Percentiles rank a stretch among this genome's conserved stretches.
Evolutionary conservation across 1,284 basidiomycete species (phyloP).

Genomic region (Cutaneotrichosporon sp.): DNA sequence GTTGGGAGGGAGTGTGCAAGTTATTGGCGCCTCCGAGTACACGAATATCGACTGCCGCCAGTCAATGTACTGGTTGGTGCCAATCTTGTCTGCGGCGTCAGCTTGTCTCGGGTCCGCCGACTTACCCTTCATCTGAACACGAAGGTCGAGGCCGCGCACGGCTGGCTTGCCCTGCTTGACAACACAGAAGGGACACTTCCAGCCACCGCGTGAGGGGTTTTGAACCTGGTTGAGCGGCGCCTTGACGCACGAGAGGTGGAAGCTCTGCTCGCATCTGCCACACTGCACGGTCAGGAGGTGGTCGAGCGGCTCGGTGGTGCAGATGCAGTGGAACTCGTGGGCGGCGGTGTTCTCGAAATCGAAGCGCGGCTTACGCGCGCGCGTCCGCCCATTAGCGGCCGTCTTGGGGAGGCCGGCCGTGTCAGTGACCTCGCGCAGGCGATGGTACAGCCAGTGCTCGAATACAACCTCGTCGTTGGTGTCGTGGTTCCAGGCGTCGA

Average conservation of each 20-base stretch:
- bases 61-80: conserved; percentile 43
- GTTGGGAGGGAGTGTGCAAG: conserved; percentile 18
- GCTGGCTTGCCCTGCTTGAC: conserved; percentile 42
- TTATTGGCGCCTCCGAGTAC: conserved; percentile 32
- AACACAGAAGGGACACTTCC: conserved; percentile 49
- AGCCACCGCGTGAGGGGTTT: conserved; percentile 19
- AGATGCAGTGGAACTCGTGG: conserved; percentile 40
- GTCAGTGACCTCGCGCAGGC: conserved; percentile 23
- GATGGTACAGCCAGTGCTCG: conserved; percentile 37
- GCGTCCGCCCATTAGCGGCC: conserved; percentile 13
- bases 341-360: conserved; percentile 29
- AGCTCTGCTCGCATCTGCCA: conserved; percentile 43
- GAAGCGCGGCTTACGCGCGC: conserved; percentile 38
- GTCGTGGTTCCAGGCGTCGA: conserved; percentile 30
- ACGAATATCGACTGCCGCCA: conserved; percentile 40
- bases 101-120: conserved; percentile 5
- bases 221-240: conserved; percentile 30
- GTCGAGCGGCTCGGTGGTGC: conserved; percentile 30
- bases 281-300: conserved; percentile 36
- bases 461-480: conserved; percentile 33
- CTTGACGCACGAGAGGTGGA: conserved; percentile 43
- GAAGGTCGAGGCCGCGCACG: conserved; percentile 34
- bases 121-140: conserved; percentile 43
- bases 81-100: conserved; percentile 30
- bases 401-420: conserved; percentile 1